phyloP scores from a whole-genome alignment of 345 rosid genomes.

The Passiflora organensis region DNA sequence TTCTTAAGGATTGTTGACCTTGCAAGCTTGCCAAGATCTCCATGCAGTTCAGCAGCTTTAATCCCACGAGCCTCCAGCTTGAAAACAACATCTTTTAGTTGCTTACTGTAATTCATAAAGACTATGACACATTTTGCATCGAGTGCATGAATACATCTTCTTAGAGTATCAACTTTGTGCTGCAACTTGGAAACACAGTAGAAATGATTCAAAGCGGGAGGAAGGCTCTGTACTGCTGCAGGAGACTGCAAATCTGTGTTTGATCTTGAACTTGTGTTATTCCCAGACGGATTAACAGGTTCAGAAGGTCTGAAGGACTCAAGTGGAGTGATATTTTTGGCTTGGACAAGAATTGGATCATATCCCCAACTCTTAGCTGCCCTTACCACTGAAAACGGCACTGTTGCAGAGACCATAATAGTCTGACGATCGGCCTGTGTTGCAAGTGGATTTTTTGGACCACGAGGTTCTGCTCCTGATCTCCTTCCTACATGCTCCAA shows the following conservation, averaged over 20 bases:
- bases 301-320: constrained; percentile 45
- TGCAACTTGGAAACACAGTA: constrained; percentile 68
- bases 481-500: constrained; percentile 79
- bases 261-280: constrained; percentile 33
- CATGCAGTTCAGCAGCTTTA: constrained; percentile 76
- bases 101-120: constrained; percentile 85
- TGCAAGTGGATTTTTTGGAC: constrained; percentile 24
- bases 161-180: constrained; percentile 77
- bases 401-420: constrained; percentile 85
- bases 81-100: constrained; percentile 84
- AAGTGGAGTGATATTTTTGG: constrained; percentile 53
- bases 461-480: constrained; percentile 43
- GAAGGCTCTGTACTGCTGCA: constrained; percentile 62
- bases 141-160: constrained; percentile 86
- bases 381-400: constrained; percentile 83
- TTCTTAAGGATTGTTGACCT: constrained; percentile 76
- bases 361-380: constrained; percentile 89
- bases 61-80: constrained; percentile 90
- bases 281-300: constrained; percentile 39
- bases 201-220: constrained; percentile 79
- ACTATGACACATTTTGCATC: constrained; percentile 78
- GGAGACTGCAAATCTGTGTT: constrained; percentile 39
- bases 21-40: constrained; percentile 90
- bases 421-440: constrained; percentile 55
- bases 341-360: constrained; percentile 81